Evolutionary conservation across 305 asterid species (phyloP), one percentile per base, ranked within the genome.

Genomic region (Caryopteris hybrid): DNA sequence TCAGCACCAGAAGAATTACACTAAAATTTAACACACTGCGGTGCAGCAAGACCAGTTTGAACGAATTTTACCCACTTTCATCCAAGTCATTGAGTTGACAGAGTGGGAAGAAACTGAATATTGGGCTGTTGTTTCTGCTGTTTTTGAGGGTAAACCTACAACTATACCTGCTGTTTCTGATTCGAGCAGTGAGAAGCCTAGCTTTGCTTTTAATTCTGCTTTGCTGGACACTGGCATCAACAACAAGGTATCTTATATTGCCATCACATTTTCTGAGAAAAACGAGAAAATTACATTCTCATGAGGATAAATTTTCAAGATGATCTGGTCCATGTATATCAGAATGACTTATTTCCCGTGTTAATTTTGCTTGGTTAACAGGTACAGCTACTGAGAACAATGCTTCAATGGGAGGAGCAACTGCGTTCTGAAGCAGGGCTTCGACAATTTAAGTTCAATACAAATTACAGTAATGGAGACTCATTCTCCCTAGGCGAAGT

Each of bases 391-490:
- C 81, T 93, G 69, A 83, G 99, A 72, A 90, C 98, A 23, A 93
- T 93, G 97, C 99, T 93, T 64, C 95, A 93, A 38, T 93, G 99
- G 99, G 97, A 93, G 78, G 96, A 90, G 80, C 95, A 93, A 74
- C 83, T 93, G 58, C 86, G 87, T 6, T 80, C 91, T 5, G 95
- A 90, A 74, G 95, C 92, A 54, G 90, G 95, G 54, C 50, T 85
- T 64, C 78, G 64, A 36, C 88, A 68, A 39, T 43, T 55, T 27
- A 67, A 62, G 53, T 36, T 74, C 7, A 74, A 70, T 43, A 74
- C 71, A 61, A 61, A 63, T 61, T 71, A 70, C 10, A 56, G 72
- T 69, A 76, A 59, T 31, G 53, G 66, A 21, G 78, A 59, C 13
- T 74, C 87, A 0, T 63, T 51, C 45, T 75, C 85, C 51, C 84